A percentile compares a stretch with the other conserved stretches of the same genome.
Conservation (phyloP, 495 filamentous ascomycete genomes). For the Neurospora tetrasperma region DNA sequence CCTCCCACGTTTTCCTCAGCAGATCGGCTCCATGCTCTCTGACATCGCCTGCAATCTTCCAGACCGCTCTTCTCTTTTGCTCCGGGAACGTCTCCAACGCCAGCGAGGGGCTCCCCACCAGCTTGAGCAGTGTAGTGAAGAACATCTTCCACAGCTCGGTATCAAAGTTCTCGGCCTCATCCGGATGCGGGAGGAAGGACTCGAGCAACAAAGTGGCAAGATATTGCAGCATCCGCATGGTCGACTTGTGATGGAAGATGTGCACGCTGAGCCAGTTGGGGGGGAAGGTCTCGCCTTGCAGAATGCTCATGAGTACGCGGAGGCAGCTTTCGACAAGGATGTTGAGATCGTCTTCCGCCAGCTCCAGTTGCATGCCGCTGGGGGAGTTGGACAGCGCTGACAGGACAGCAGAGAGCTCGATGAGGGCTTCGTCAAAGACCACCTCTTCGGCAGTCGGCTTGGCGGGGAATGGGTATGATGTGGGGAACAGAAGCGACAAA, state of each 20-base stretch:
- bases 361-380: slow-evolving; percentile 53
- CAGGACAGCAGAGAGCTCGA: slow-evolving; percentile 81
- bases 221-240: slow-evolving; percentile 79
- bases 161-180: slow-evolving; percentile 87
- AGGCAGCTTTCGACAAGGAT: slow-evolving; percentile 63
- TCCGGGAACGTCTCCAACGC: slow-evolving; percentile 95
- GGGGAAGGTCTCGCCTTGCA: slow-evolving; percentile 85
- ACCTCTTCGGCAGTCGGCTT: slow-evolving; percentile 51
- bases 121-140: slow-evolving; percentile 78
- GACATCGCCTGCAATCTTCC: slow-evolving; percentile 98
- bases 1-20: slow-evolving; percentile 78
- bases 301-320: slow-evolving; percentile 78
- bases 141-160: slow-evolving; percentile 91
- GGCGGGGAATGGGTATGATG: slow-evolving; percentile 78
- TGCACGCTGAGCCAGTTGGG: slow-evolving; percentile 83
- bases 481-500: slow-evolving; percentile 81
- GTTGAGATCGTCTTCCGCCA: slow-evolving; percentile 66
- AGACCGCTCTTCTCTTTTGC: slow-evolving; percentile 89
- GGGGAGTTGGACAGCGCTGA: slow-evolving; percentile 68
- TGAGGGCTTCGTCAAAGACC: slow-evolving; percentile 76
- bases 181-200: slow-evolving; percentile 71
- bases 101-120: slow-evolving; percentile 78
- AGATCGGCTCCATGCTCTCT: slow-evolving; percentile 83
- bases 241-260: slow-evolving; percentile 89
- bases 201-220: slow-evolving; percentile 67